These are phyloP conservation scores for Coniochaeta sp. DNA, from an alignment of 2,329 filamentous ascomycete genomes.

Conservation along the genomic window DNA sequence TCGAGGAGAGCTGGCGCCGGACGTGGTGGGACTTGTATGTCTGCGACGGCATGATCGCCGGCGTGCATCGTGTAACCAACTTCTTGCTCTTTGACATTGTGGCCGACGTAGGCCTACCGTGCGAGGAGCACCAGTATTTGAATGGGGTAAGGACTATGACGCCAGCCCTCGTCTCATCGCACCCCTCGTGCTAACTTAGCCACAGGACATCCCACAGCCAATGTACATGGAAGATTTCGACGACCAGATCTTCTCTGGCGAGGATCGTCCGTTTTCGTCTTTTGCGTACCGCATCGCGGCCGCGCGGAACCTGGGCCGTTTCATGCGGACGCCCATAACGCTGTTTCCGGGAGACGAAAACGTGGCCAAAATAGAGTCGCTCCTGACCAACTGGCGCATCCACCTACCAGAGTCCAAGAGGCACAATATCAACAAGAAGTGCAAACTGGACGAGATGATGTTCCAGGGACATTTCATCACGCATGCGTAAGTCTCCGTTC, in stretches of 20 bases:
- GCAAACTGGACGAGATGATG: constrained; percentile 78
- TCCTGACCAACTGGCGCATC: constrained; percentile 67
- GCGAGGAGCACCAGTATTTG: constrained; percentile 70
- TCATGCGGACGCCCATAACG: constrained; percentile 53
- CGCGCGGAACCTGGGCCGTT: constrained; percentile 67
- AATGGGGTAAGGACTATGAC: constrained; percentile 44
- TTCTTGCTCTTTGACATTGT: constrained; percentile 62
- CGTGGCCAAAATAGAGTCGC: constrained; percentile 41
- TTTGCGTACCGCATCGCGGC: constrained; percentile 81
- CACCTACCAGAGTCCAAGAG: constrained; percentile 69
- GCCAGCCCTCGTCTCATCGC: too few relatives aligned
- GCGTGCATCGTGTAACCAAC: constrained; percentile 65
- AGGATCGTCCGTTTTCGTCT: constrained; percentile 69
- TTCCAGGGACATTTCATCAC: constrained; percentile 85
- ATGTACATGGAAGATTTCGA: constrained; percentile 70
- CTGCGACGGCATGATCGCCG: constrained; percentile 79
- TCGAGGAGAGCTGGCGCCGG: constrained; percentile 78
- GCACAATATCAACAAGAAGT: constrained; percentile 61
- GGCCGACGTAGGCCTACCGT: constrained; percentile 67
- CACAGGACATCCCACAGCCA: constrained; percentile 49
- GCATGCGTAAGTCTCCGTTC: constrained; percentile 41
- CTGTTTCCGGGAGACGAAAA: constrained; percentile 47
- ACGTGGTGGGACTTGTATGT: constrained; percentile 87
- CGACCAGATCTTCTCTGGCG: constrained; percentile 63
- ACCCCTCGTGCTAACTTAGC: not conserved